Conservation (phyloP, 164 flowering plant genomes). For the Vitis rupestris region DNA sequence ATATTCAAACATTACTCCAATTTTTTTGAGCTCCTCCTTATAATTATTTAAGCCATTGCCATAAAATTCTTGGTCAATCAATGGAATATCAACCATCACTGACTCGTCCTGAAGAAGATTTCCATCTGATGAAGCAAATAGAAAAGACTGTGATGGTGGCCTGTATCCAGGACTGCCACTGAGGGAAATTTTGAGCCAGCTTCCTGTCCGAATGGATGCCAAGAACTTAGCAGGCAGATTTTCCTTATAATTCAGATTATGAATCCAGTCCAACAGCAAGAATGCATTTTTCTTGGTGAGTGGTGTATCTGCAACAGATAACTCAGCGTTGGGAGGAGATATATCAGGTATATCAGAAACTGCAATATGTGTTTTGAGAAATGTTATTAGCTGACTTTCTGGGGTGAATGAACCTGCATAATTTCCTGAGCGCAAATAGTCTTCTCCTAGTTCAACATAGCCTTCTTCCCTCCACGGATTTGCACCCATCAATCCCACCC, state of each 20-base stretch:
- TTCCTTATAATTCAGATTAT: conserved; percentile 16
- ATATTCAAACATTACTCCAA: conserved; percentile 60
- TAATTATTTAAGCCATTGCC: conserved; percentile 34
- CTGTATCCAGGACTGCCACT: conserved; percentile 36
- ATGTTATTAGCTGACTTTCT: conserved; percentile 27
- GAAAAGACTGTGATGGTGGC: conserved; percentile 59
- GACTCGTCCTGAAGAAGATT: conserved; percentile 50
- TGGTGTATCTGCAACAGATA: conserved; percentile 41
- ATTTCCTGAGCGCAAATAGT: conserved; percentile 31
- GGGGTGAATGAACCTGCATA: conserved; percentile 35
- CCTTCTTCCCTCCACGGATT: conserved; percentile 57
- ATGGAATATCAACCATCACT: conserved; percentile 63
- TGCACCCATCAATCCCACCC: conserved; percentile 48
- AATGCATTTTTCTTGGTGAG: conserved; percentile 53
- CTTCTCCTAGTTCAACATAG: conserved; percentile 51
- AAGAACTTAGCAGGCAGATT: conserved; percentile 37
- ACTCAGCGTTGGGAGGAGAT: conserved; percentile 47
- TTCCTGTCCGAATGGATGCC: conserved; percentile 46
- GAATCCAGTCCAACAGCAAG: conserved; percentile 59
- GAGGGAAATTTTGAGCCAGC: conserved; percentile 50
- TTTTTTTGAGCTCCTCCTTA: conserved; percentile 42
- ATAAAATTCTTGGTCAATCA: conserved; percentile 52
- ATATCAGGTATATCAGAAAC: conserved; percentile 65
- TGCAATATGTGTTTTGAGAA: conserved; percentile 27
- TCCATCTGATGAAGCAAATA: conserved; percentile 35